Evolutionary conservation across 2,329 filamentous ascomycete species (phyloP), one percentile per base, ranked within the genome.

Genomic region (Fusarium irregulare): DNA sequence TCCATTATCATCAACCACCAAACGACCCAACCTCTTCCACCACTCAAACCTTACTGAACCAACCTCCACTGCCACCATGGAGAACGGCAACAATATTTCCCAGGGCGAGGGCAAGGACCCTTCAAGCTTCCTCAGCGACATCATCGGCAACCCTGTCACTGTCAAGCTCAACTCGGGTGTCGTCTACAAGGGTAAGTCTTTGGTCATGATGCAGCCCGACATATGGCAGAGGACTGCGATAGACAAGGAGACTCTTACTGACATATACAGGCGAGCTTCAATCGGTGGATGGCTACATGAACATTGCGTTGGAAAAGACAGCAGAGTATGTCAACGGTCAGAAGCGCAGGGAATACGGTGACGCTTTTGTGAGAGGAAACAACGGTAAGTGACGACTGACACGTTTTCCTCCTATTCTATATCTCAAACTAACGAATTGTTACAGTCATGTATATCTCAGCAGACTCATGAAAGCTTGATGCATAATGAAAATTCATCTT

Each of bases 111-210:
- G 93, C 68, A 95, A 93, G 80, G 96, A 99, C 80, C 96, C 96
- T 6, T 97, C 94, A 14, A 91, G 92, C 73, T 99, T 99, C 81
- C 86, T 99, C 64, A 90, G 92, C 80, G 93, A 97, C 78, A 97
- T 99, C 78, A 97, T 97, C 77, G 94, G 95, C 66, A 93, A 93
- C 70, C 90, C 93, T 40, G 96, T 99, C 72, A 97, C 93, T 2
- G 95, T 99, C 73, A 98, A 98, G 84, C 88, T 99, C 74, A 99
- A 99, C 83, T 98, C 94, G n/a, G 96, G 96, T 57, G 94, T 98
- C 65, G 91, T 98, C 68, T 99, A 98, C 87, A 98, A 96, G 88
- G 96, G 95, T 95, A 64, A 77, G 83, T 70, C 28, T 55, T 7
- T 21, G 18, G 20, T 34, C 55, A 45, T 18, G 42, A 34, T 58